phyloP scores from a whole-genome alignment of 2,329 filamentous ascomycete genomes.

The Calonectria crousiana region DNA sequence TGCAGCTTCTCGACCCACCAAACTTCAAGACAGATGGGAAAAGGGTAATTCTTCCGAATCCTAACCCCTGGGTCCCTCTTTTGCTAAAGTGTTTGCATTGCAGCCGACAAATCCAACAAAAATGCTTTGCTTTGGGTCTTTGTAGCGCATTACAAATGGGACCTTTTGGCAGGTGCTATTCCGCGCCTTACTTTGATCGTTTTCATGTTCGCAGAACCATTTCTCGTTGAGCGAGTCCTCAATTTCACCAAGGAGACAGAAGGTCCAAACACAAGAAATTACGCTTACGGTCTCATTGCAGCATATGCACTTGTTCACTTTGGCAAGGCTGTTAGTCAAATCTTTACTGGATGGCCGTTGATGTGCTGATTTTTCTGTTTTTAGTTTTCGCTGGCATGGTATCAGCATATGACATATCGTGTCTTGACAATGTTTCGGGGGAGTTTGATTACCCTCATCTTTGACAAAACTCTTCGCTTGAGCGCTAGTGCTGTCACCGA shows the following conservation, averaged over 20 bases:
- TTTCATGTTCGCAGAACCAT: conserved; percentile 36
- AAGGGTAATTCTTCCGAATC: conserved; percentile 8
- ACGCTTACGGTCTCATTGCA: conserved; percentile 36
- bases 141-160: conserved; percentile 18
- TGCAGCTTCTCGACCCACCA: conserved; percentile 4
- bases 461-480: conserved; percentile 44
- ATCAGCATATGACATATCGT: conserved; percentile 42
- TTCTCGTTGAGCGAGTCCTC: conserved; percentile 19
- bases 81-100: conserved; percentile 11
- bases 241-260: conserved; percentile 30
- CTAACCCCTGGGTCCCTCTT: background rate
- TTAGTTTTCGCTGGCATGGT: conserved; percentile 28
- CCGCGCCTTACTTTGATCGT: conserved; percentile 34
- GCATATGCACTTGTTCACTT: conserved; percentile 36
- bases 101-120: conserved; percentile 6
- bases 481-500: conserved; percentile 48
- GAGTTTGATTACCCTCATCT: conserved; percentile 43
- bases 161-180: conserved; percentile 25
- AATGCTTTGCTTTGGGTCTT: conserved; percentile 23
- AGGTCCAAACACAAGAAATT: conserved; percentile 19
- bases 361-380: background rate
- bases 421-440: conserved; percentile 47
- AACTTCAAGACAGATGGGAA: conserved; percentile 23
- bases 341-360: accelerated
- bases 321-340: conserved; percentile 24